Percentiles rank a stretch among this genome's conserved stretches.
Evolutionary conservation across 1,139 yeast genomes (phyloP).

Genomic region (Eremothecium coryli): DNA sequence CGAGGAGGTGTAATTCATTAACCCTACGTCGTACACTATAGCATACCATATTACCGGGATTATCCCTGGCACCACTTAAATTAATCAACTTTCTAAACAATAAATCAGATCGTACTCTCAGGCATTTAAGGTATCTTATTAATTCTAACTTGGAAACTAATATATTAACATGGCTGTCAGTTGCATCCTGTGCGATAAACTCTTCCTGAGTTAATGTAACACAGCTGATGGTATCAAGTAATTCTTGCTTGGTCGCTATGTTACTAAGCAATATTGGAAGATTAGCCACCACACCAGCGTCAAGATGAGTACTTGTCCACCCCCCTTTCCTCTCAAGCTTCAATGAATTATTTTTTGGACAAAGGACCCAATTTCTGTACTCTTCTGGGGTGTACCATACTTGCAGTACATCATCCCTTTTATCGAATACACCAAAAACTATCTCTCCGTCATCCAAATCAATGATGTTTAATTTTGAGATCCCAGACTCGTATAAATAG

Average conservation of each 20-base stretch:
- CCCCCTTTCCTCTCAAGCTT: slow-evolving; percentile 8
- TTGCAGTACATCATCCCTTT: slow-evolving; percentile 18
- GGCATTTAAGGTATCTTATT: slow-evolving; percentile 17
- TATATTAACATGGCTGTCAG: slow-evolving; percentile 1
- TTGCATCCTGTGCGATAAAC: slow-evolving; percentile 6
- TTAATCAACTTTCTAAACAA: slow-evolving; percentile 22
- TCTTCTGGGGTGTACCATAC: slow-evolving; percentile 25
- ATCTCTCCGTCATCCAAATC: slow-evolving; percentile 13
- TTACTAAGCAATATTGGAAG: slow-evolving; percentile 12
- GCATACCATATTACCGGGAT: slow-evolving; percentile 23
- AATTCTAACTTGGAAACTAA: slow-evolving; percentile 15
- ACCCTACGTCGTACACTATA: slow-evolving; percentile 20
- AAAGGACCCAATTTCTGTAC: slow-evolving; percentile 19
- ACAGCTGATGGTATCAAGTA: slow-evolving; percentile 11
- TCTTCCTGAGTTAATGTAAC: slow-evolving; percentile 16
- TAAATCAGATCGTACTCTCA: slow-evolving; percentile 17
- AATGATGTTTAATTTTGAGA: slow-evolving; percentile 24
- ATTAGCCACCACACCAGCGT: slow-evolving; percentile 12
- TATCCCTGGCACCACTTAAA: slow-evolving; percentile 26
- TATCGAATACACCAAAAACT: slow-evolving; percentile 19
- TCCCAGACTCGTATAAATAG: slow-evolving; percentile 18
- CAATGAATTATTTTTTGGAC: background rate
- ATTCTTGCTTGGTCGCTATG: slow-evolving; percentile 8
- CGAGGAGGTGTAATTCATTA: slow-evolving; percentile 12
- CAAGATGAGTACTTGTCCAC: slow-evolving; percentile 1